phyloP scores from a whole-genome alignment of 2,329 filamentous ascomycete species.

The Calcarisporium arbuscula region DNA sequence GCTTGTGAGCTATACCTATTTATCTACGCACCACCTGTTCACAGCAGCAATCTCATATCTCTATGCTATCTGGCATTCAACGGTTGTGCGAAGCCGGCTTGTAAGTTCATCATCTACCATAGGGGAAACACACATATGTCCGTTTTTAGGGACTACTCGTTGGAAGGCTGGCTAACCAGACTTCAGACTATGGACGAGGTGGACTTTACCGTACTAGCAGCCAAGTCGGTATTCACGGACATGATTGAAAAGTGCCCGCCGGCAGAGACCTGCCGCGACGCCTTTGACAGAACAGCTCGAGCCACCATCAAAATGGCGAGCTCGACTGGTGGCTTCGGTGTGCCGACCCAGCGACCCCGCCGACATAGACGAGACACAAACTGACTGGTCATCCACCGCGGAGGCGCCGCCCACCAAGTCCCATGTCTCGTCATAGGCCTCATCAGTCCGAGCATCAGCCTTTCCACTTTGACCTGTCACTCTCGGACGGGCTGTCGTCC shows the following conservation, averaged over 20 bases:
- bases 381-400: conserved; percentile 21
- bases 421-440: conserved; percentile 16
- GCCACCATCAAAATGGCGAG: conserved; percentile 94
- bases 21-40: conserved; percentile 93
- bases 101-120: conserved; percentile 57
- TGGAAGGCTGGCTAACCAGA: conserved; percentile 4
- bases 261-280: conserved; percentile 88
- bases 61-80: conserved; percentile 96
- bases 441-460: conserved; percentile 24
- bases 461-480: conserved; percentile 28
- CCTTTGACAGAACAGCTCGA: conserved; percentile 91
- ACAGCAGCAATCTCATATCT: conserved; percentile 96
- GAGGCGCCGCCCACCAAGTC: conserved; percentile 18
- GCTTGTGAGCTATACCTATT: conserved; percentile 90
- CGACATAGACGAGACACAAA: conserved; percentile 20
- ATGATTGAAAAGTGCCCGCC: conserved; percentile 92
- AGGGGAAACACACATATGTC: too few relatives aligned
- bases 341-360: conserved; percentile 20
- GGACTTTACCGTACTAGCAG: conserved; percentile 92
- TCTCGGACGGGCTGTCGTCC: conserved; percentile 35
- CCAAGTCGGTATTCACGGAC: conserved; percentile 86
- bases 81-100: conserved; percentile 76
- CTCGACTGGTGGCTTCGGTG: conserved; percentile 74
- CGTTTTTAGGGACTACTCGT: background rate
- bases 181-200: conserved; percentile 80